These are phyloP conservation scores for Solanum paucissectum DNA, from an alignment of 257 asterid genomes.

Conservation along the genomic window DNA sequence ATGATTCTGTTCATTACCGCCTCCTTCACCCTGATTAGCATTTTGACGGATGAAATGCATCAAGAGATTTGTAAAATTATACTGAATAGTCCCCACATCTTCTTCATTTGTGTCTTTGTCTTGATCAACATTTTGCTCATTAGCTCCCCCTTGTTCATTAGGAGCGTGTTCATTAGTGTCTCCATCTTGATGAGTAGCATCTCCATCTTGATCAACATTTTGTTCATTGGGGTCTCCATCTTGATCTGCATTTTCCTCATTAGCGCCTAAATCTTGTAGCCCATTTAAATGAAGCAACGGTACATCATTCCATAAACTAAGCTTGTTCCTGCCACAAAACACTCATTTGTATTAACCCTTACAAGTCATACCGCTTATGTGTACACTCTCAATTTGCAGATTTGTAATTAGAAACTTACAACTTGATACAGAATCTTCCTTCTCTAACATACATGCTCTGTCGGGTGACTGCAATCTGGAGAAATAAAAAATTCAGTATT, in stretches of 20 bases:
- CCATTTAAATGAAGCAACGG: background rate
- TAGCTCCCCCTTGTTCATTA: too few species aligned
- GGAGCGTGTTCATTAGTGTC: too few species aligned
- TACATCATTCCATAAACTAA: background rate
- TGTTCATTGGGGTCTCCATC: background rate
- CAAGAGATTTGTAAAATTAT: background rate
- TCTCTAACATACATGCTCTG: background rate
- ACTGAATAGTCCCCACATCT: background rate
- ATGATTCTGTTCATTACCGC: too few species aligned
- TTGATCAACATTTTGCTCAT: too few species aligned
- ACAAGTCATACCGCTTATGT: background rate
- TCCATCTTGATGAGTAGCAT: too few species aligned
- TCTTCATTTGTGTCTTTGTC: background rate
- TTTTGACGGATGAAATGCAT: background rate
- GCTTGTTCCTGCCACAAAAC: background rate
- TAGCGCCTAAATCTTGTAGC: background rate
- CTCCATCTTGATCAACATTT: too few species aligned
- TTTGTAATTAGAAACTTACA: background rate
- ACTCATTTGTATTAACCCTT: background rate
- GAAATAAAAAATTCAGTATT: background rate
- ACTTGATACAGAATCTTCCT: background rate
- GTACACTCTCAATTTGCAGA: background rate
- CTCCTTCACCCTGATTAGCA: background rate
- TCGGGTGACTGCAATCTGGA: background rate
- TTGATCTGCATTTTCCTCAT: background rate